Evolutionary conservation across 345 rosid genomes (phyloP).

Genomic region (Psidium friedrichsthalianum): DNA sequence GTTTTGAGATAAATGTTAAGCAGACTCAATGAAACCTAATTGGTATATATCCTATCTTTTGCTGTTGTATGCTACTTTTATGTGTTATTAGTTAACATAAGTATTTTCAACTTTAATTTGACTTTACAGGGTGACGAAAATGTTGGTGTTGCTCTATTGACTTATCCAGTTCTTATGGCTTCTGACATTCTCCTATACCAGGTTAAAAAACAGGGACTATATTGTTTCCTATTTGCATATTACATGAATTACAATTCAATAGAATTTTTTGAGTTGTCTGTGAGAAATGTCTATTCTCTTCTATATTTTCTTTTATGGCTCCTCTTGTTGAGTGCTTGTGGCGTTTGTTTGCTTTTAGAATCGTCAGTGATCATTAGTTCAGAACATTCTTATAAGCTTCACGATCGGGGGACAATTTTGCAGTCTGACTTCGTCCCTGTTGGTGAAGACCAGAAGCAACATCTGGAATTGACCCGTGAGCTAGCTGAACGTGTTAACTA

Average conservation of each 20-base stretch:
- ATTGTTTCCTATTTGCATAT: neutral
- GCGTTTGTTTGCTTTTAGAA: neutral
- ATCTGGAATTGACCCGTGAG: slow-evolving; percentile 81
- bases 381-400: neutral
- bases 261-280: neutral
- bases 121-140: slow-evolving; percentile 73
- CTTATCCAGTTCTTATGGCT: slow-evolving; percentile 89
- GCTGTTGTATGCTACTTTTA: neutral
- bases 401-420: slow-evolving; percentile 13
- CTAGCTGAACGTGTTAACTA: slow-evolving; percentile 72
- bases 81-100: neutral
- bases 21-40: neutral
- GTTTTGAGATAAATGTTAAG: neutral
- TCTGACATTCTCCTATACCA: slow-evolving; percentile 86
- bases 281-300: neutral
- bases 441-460: slow-evolving; percentile 98
- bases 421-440: slow-evolving; percentile 94
- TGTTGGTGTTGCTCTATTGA: slow-evolving; percentile 67
- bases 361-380: neutral
- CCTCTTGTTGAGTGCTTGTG: neutral
- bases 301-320: neutral
- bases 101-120: neutral
- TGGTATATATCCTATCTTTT: neutral
- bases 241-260: neutral
- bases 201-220: slow-evolving; percentile 17